Evolutionary conservation across 2,329 filamentous ascomycete genomes (phyloP), one percentile per base, ranked within the genome.

Genomic region (Fusarium nurragi): DNA sequence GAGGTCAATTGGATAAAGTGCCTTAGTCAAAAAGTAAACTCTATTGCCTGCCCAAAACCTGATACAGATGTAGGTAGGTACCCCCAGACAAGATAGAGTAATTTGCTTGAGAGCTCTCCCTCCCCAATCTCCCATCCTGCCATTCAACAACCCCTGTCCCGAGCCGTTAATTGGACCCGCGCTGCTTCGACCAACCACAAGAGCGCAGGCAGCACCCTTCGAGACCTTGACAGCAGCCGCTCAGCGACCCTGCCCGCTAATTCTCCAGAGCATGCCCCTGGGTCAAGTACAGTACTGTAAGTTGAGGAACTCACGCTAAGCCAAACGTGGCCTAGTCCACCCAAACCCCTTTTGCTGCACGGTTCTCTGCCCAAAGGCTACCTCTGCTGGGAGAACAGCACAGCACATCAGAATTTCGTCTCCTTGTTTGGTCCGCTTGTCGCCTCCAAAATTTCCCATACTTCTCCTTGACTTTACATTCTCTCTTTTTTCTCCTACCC

Each of bases 361-460:
- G 65, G 67, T 63, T 68, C 51, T 58, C 56, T 69, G 68, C 67
- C 64, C 65, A 67, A 48, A 59, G 68, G 63, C 65, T 30, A 61
- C 60, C 67, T 70, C 60, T 67, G 66, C 68, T 72, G 66, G 66
- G 62, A 64, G 69, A 72, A 71, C 70, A 74, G 70, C 71, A 71
- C 69, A 74, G 69, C 72, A 71, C 72, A 74, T 70, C 73, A 72
- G 70, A 75, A 74, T 74, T 74, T 72, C 69, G 69, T 72, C 71
- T 72, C 63, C 64, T 72, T 69, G 67, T 67, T 61, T 61, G 56
- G 57, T 65, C 67, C 65, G 61, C 67, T 65, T 60, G 68, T 73
- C 57, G 65, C 61, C 70, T 72, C 71, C 71, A 71, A 70, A 73
- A 71, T 64, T 73, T 73, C 69, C 71, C 71, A 61, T 69, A 60